Base-by-base conservation (phyloP, 1,284 basidiomycete species). In the Bondarzewia mesenterica region DNA sequence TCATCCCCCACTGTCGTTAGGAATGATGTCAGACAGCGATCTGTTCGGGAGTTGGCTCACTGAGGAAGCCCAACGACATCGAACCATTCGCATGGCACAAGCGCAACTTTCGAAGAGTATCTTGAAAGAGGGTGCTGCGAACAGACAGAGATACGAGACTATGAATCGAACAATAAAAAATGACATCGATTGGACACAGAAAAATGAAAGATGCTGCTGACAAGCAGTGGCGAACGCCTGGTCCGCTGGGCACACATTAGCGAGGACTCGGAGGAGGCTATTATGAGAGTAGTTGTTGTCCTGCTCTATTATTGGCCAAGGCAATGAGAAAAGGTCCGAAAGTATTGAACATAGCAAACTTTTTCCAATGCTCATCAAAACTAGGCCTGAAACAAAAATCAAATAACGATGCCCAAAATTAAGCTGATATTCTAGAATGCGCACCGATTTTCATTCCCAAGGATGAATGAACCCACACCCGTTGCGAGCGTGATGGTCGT, bases 171-270 rank as follows among this genome's bases (percentile, higher is more conserved):
- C n/a, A 38, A 44, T 15, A 10, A 29, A 22, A 2, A 7, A 22
- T 15, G n/a, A 20, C 14, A 12, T n/a, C 29, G 15, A 35, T 22
- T n/a, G 27, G 5, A 26, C 20, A 7, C 40, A 27, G 32, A 8
- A 48, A 7, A 10, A 15, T 27, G 35, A 4, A 29, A 26, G 40
- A 7, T 18, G 20, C 37, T 7, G 57, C 69, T 18, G 35, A 77
- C 79, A 75, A 35, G 80, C 79, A 3, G 78, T 83, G 2, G 79
- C 78, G 32, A 82, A 74, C 5, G 80, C 80, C 56, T 82, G 80
- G 57, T 83, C 77, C 36, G 63, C 69, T 22, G 71, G 67, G 0
- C 79, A 76, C 1, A 78, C 78, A 58, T 82, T 81, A 1, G 79
- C 77, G 39, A 82, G 79, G 36, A 82, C n/a, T n/a, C n/a, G n/a